Percentiles rank a stretch among this genome's conserved stretches.
Evolutionary conservation across 2,329 filamentous ascomycete genomes (phyloP).

Genomic region (Trichocomaceae sp.): DNA sequence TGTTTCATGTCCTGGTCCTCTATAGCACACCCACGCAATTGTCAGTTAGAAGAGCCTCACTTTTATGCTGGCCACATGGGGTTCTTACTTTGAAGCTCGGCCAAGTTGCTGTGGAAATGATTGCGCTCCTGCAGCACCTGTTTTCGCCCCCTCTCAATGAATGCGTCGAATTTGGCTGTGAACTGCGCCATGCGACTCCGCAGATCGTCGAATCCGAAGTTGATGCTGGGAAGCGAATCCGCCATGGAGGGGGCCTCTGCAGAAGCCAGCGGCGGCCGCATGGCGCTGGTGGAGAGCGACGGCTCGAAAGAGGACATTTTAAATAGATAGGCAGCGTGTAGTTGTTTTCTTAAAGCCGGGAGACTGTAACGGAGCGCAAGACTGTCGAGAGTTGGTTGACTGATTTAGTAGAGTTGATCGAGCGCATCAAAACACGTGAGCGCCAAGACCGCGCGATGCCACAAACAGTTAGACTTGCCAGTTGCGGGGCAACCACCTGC

Average conservation of each 20-base stretch:
- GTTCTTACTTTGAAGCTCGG: constrained; percentile 75
- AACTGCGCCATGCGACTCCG: constrained; percentile 94
- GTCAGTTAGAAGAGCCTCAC: background rate
- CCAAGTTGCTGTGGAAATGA: constrained; percentile 82
- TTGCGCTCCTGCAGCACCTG: constrained; percentile 88
- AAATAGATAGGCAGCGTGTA: background rate
- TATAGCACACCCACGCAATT: constrained; percentile 30
- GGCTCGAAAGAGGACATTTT: constrained; percentile 49
- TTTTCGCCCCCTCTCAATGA: constrained; percentile 86
- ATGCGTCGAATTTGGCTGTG: constrained; percentile 81
- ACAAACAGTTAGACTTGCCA: constrained; percentile 12
- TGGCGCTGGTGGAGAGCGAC: constrained; percentile 49
- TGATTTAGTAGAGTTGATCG: background rate
- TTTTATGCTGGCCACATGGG: background rate
- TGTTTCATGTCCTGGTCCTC: constrained; percentile 89
- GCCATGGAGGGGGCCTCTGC: constrained; percentile 55
- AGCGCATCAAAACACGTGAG: background rate
- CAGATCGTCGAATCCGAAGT: constrained; percentile 93
- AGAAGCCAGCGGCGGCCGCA: constrained; percentile 46
- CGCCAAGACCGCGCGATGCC: background rate
- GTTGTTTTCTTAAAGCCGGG: background rate
- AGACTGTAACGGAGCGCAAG: background rate
- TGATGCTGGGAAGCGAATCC: constrained; percentile 71
- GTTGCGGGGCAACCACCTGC: constrained; percentile 26
- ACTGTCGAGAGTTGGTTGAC: background rate